Conservation (phyloP, 2,329 filamentous ascomycete genomes). For the Zelopaecilomyces penicillatus region DNA sequence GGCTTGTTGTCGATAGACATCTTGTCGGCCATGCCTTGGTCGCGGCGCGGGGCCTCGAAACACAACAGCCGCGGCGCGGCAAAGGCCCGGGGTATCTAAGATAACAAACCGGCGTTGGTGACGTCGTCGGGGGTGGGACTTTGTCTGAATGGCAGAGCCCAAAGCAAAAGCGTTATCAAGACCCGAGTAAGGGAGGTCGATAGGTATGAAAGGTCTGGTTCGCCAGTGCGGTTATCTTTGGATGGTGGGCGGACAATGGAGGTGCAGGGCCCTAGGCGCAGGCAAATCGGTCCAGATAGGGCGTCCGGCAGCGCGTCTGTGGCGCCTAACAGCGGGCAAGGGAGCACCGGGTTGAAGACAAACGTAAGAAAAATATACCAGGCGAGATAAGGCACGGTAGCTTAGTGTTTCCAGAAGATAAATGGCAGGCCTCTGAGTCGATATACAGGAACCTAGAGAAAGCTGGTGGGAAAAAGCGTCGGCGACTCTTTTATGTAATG, state of each 20-base stretch:
- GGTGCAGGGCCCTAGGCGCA: constrained; percentile 9
- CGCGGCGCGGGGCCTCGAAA: constrained; percentile 26
- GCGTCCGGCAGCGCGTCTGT: constrained; percentile 16
- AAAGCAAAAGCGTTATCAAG: constrained; percentile 1
- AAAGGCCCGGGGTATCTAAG: constrained; percentile 24
- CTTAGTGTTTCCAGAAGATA: constrained; percentile 8
- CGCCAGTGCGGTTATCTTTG: background rate
- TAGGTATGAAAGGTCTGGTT: background rate
- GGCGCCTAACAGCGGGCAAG: constrained; percentile 18
- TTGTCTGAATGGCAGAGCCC: constrained; percentile 3
- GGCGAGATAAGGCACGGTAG: constrained; percentile 18
- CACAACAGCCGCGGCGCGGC: constrained; percentile 29
- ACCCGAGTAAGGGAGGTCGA: no score
- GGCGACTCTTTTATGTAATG: constrained; percentile 32
- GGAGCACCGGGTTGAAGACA: constrained; percentile 3
- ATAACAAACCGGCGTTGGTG: constrained; percentile 26
- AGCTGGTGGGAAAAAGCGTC: constrained; percentile 19
- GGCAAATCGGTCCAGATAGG: constrained; percentile 18
- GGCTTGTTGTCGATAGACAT: constrained; percentile 52
- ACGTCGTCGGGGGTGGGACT: constrained; percentile 21
- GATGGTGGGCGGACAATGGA: constrained; percentile 1
- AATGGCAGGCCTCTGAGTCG: constrained; percentile 8
- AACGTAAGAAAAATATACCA: constrained; percentile 10
- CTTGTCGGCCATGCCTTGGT: constrained; percentile 53
- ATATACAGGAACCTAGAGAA: constrained; percentile 18